Evolutionary conservation across 129 eudicot species (phyloP).

Genomic region (Saposhnikovia divaricata): DNA sequence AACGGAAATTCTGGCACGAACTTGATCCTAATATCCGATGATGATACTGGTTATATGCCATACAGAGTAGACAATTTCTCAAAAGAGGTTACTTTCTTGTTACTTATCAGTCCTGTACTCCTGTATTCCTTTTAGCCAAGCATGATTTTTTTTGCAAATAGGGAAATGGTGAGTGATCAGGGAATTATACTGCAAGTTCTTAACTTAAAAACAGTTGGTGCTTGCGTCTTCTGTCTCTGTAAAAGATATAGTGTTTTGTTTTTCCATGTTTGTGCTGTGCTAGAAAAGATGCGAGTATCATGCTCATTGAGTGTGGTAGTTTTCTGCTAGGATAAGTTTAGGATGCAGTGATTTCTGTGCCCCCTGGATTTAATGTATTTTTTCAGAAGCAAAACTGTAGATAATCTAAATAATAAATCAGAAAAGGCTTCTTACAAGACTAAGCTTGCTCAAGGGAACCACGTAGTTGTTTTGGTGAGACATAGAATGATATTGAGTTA

Average conservation of each 20-base stretch:
- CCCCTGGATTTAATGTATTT: background rate
- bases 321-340: background rate
- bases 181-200: background rate
- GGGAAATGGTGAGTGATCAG: background rate
- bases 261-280: background rate
- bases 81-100: constrained; percentile 73
- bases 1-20: constrained; percentile 79
- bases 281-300: background rate
- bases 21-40: constrained; percentile 79
- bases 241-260: background rate
- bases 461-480: background rate
- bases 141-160: background rate
- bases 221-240: background rate
- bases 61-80: constrained; percentile 91
- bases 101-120: background rate
- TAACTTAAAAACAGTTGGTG: background rate
- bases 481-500: background rate
- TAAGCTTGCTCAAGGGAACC: background rate
- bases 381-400: background rate
- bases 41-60: constrained; percentile 96
- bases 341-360: background rate
- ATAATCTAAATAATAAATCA: background rate
- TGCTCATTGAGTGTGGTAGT: background rate
- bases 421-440: background rate
- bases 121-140: background rate